phyloP scores from a whole-genome alignment of 2,329 filamentous ascomycete genomes.

The Clarireedia monteithiana region DNA sequence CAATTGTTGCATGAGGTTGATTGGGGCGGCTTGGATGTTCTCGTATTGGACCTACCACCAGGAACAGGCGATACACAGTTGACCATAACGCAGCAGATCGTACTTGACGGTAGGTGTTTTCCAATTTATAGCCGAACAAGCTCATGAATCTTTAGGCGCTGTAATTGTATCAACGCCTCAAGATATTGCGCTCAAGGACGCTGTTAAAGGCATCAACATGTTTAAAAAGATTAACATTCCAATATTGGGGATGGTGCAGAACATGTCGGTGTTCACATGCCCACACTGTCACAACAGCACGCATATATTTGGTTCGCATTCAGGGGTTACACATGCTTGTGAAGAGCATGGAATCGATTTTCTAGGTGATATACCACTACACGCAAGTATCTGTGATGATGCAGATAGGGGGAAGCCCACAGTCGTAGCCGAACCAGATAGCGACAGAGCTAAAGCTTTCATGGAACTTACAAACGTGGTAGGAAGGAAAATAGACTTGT shows the following conservation, averaged over 20 bases:
- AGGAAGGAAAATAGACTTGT: slow-evolving; percentile 23
- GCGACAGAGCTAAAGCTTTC: slow-evolving; percentile 65
- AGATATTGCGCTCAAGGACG: slow-evolving; percentile 85
- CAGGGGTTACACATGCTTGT: slow-evolving; percentile 62
- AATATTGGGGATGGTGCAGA: slow-evolving; percentile 81
- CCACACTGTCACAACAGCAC: slow-evolving; percentile 69
- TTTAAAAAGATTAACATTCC: slow-evolving; percentile 72
- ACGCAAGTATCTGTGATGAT: slow-evolving; percentile 79
- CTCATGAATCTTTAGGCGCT: slow-evolving; percentile 43
- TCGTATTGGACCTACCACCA: slow-evolving; percentile 86
- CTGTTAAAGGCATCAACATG: slow-evolving; percentile 85
- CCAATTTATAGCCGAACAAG: neutral
- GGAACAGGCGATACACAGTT: slow-evolving; percentile 94
- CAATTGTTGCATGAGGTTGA: slow-evolving; percentile 93
- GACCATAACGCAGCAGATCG: slow-evolving; percentile 90
- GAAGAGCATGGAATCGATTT: slow-evolving; percentile 66
- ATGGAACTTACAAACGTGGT: slow-evolving; percentile 56
- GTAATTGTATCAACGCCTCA: slow-evolving; percentile 92
- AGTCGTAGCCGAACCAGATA: slow-evolving; percentile 76
- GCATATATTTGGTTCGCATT: slow-evolving; percentile 63
- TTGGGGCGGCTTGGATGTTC: slow-evolving; percentile 81
- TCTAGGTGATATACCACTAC: slow-evolving; percentile 81
- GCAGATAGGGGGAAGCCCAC: slow-evolving; percentile 83
- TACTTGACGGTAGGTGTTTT: slow-evolving; percentile 61
- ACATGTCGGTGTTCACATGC: slow-evolving; percentile 82